A percentile compares a stretch with the other conserved stretches of the same genome.
phyloP scores from a whole-genome alignment of 495 filamentous ascomycete species.

The Beverwykella pulmonaria region DNA sequence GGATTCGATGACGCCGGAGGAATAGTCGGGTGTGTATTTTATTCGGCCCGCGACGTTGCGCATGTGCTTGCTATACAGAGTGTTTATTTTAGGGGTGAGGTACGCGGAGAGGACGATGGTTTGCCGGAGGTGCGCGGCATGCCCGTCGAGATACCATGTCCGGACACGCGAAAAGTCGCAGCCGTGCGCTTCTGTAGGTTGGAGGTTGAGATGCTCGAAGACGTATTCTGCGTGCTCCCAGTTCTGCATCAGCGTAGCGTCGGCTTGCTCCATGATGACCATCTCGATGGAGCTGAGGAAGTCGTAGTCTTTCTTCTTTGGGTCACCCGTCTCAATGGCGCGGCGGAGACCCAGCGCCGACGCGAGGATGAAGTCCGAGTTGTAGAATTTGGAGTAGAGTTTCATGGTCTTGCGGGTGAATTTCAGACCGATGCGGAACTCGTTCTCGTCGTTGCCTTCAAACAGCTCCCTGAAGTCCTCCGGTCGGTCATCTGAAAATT shows the following conservation, averaged over 20 bases:
- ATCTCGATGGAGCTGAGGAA: conserved; percentile 93
- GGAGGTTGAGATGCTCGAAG: conserved; percentile 87
- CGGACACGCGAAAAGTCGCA: conserved; percentile 93
- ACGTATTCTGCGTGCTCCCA: conserved; percentile 94
- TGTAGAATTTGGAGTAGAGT: conserved; percentile 94
- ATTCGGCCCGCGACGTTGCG: conserved; percentile 76
- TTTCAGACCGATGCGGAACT: conserved; percentile 90
- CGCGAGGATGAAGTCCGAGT: conserved; percentile 90
- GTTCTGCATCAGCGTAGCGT: conserved; percentile 95
- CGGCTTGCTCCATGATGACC: conserved; percentile 86
- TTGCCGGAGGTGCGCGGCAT: conserved; percentile 79
- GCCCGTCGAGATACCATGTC: conserved; percentile 85
- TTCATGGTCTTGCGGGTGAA: conserved; percentile 95
- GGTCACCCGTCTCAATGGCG: conserved; percentile 75
- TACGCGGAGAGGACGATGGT: conserved; percentile 78
- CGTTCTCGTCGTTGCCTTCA: conserved; percentile 91
- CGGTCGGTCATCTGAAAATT: conserved; percentile 71
- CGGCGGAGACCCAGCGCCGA: conserved; percentile 87
- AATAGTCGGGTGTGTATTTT: conserved; percentile 67
- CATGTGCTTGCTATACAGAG: conserved; percentile 73
- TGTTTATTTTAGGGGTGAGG: conserved; percentile 86
- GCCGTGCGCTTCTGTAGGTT: conserved; percentile 86
- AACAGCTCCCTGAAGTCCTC: conserved; percentile 91
- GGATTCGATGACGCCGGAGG: conserved; percentile 68
- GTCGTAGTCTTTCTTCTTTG: conserved; percentile 76